Conservation (phyloP, 2,329 filamentous ascomycete genomes). For the Calycina herbarum region DNA sequence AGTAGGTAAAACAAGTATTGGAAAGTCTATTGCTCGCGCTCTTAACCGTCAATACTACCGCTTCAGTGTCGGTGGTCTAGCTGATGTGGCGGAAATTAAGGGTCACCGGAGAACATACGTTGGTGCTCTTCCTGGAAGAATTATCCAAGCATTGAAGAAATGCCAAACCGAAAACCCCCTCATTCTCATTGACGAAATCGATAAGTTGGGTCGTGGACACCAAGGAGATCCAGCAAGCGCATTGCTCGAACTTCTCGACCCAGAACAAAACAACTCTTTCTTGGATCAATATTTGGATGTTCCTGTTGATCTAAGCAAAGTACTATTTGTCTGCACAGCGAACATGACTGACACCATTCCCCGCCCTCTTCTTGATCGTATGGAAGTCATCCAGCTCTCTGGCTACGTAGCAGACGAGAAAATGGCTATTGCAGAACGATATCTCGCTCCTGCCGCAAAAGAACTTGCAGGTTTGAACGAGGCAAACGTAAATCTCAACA, state of each 20-base stretch:
- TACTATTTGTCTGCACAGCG: slow-evolving; percentile 96
- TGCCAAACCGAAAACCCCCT: slow-evolving; percentile 98
- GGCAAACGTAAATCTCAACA: slow-evolving; percentile 82
- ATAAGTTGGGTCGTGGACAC: slow-evolving; percentile 96
- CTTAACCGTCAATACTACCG: slow-evolving; percentile 96
- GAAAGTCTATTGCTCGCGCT: slow-evolving; percentile 94
- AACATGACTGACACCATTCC: slow-evolving; percentile 99
- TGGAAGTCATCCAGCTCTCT: slow-evolving; percentile 96
- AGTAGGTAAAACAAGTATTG: slow-evolving; percentile 98
- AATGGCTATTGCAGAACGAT: slow-evolving; percentile 94
- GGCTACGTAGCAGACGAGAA: slow-evolving; percentile 98
- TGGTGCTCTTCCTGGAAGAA: slow-evolving; percentile 89
- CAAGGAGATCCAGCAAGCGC: slow-evolving; percentile 96
- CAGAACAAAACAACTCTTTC: slow-evolving; percentile 97
- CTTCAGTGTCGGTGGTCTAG: slow-evolving; percentile 95
- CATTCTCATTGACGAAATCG: slow-evolving; percentile 94
- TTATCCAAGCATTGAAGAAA: slow-evolving; percentile 98
- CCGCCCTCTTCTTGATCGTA: slow-evolving; percentile 86
- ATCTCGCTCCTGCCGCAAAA: slow-evolving; percentile 91
- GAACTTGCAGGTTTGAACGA: slow-evolving; percentile 88
- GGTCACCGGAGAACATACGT: slow-evolving; percentile 96
- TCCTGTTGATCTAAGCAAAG: slow-evolving; percentile 94
- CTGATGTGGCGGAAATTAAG: slow-evolving; percentile 98
- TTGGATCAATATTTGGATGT: slow-evolving; percentile 99
- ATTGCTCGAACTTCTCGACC: slow-evolving; percentile 88